Conservation (phyloP, 2,329 filamentous ascomycete genomes). For the Hypoxylon sp. region DNA sequence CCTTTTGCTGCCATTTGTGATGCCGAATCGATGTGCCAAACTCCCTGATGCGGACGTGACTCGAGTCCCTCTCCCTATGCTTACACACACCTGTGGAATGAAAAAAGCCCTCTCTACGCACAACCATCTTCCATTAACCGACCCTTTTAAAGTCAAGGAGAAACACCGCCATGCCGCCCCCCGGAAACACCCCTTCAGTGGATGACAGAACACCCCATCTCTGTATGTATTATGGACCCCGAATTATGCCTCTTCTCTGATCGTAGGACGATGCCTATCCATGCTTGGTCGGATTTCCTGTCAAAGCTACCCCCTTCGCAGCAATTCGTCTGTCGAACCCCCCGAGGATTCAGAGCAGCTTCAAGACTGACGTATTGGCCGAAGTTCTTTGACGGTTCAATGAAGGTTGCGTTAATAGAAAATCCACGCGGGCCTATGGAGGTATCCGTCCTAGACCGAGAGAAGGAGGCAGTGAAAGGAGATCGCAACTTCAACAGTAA, state of each 20-base stretch:
- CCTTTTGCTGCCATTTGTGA: conserved; percentile 20
- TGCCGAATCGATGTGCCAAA: conserved; percentile 42
- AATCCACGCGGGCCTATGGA: conserved; percentile 9
- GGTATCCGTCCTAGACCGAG: conserved; percentile 19
- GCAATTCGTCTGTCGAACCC: neutral
- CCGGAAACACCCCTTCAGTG: conserved; percentile 30
- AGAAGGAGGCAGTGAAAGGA: conserved; percentile 13
- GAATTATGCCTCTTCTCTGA: neutral
- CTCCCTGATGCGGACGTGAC: conserved; percentile 43
- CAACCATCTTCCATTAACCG: conserved; percentile 41
- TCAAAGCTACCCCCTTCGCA: neutral
- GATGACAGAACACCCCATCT: conserved; percentile 2
- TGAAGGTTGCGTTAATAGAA: conserved; percentile 4
- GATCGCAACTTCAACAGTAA: conserved; percentile 32
- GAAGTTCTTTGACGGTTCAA: neutral
- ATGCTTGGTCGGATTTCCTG: too few relatives aligned
- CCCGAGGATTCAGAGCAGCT: neutral
- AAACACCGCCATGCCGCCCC: conserved; percentile 38
- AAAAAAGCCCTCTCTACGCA: conserved; percentile 29
- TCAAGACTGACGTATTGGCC: neutral
- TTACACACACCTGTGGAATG: conserved; percentile 27
- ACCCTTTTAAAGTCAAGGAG: conserved; percentile 27
- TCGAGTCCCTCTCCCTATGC: conserved; percentile 37
- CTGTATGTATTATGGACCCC: conserved; percentile 15
- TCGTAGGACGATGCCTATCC: neutral